Base-by-base conservation (phyloP, 2,329 filamentous ascomycete genomes). In the Podosphaera leucotricha region DNA sequence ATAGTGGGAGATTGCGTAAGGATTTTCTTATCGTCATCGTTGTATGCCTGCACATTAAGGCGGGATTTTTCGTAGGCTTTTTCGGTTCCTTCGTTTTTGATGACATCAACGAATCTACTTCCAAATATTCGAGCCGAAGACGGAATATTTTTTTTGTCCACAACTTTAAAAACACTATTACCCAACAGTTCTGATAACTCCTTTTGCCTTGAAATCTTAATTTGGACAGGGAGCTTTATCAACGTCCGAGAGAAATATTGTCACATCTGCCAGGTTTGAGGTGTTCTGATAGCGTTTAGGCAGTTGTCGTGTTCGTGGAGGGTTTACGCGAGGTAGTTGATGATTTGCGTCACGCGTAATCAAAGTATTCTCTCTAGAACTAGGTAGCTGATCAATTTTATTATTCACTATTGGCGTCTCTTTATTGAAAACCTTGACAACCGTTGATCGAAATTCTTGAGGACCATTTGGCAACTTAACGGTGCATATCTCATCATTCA, bases 1-100 rank as follows among this genome's bases (percentile, higher is more conserved):
- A 46, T 44, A 15, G 44, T 48, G 7, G 38, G 38, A n/a, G 46
- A 48, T 38, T 46, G 38, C 4, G 47, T 48, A n/a, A 48, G 37
- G 36, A 47, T 43, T n/a, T 42, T 13, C 28, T 48, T 48, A 35
- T 37, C 43, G 6, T 45, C 7, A 22, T 48, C 47, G 7, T 48
- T 45, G 28, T 47, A 47, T 11, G 13, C 45, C 38, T 48, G 45
- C 8, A 47, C 18, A 3, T 33, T 37, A 8, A 44, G 16, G 10
- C 43, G 22, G 19, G 43, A 44, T 22, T 44, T 44, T 15, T 44
- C 24, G 16, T 19, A 44, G 24, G 43, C 28, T 3, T 36, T 43
- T 33, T 33, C 8, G 33, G 15, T 33, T 7, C 2, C 30, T n/a
- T 35, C 21, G 3, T n/a, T 24, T 36, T 43, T 43, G 20, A 43